Base-by-base conservation (phyloP, 352 stramenopile genomes). In the Phytophthora cryptogea region DNA sequence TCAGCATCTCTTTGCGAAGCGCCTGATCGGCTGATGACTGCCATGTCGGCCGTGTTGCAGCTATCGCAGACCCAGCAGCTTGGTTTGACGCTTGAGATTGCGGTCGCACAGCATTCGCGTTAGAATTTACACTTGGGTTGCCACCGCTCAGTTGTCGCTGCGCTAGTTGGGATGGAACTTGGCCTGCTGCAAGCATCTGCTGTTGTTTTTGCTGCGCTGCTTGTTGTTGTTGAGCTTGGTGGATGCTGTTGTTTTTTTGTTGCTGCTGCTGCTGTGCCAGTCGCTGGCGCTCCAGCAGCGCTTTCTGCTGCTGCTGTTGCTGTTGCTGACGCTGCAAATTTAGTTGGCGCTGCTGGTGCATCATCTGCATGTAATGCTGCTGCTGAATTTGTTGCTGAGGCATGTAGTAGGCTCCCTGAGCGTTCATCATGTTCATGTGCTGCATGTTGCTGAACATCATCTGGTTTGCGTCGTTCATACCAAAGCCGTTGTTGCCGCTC, bases 381-480 rank as follows among this genome's bases (percentile, higher is more conserved):
- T 92, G 83, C 47, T 93, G 83, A 51, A 89, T 78, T 49, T 91
- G 81, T 64, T 89, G 79, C 61, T 84, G 79, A 13, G 74, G 67
- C 44, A 82, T 81, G 52, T 83, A 85, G 46, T 86, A 90, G 39
- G 84, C 78, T 54, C 68, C 65, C 45, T 90, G 83, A 3, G 68
- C 67, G 43, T 86, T 91, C 74, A 93, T 86, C 81, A 93, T 89
- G 61, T 76, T 83, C 53, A 78, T 71, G 27, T 82, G 71, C 65
- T 90, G 79, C 75, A 89, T 86, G 45, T 79, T 78, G 68, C 88
- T 78, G 64, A 81, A 92, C 62, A 89, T 84, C 74, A 90, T 83
- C 35, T 78, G 67, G 56, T 77, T 89, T 40, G 76, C 54, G 50
- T 86, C 74, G 42, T 83, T 78, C 35, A 70, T 62, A 37, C 77